Evolutionary conservation across 768 basidiomycete species (phyloP), one percentile per base, ranked within the genome.

Genomic region (Dictyophora rubrovolvata): DNA sequence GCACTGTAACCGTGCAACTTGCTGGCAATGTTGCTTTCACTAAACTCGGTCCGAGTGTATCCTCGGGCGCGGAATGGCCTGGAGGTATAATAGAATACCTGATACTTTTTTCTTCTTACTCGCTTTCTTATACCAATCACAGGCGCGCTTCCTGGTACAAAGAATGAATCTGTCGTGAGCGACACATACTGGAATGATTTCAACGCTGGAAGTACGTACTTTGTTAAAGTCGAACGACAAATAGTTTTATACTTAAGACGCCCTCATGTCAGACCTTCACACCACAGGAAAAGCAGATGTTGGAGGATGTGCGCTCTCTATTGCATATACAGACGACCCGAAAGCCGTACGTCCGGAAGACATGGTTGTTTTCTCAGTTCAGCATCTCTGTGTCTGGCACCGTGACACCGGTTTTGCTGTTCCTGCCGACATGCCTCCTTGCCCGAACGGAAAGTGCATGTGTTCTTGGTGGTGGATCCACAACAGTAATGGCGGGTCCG

Each of bases 391-490:
- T 62, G 86, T 87, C 0, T 89, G 83, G 84, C 77, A 72, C 21
- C 75, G 85, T 18, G 80, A 81, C 67, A 89, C 84, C 6, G 79
- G 82, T 53, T 90, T 89, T 63, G 66, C 77, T 51, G 84, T 90
- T 5, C 89, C 88, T 0, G 75, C 66, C 17, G 71, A 70, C 11
- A 83, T 89, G 83, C 87, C 87, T 0, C 72, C 83, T 9, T 89
- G 87, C 64, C 83, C 84, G 0, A 64, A 74, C 0, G 79, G 78
- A 17, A 79, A 79, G 18, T 89, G 86, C 64, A 76, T 76, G 34
- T 90, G 86, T 68, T 80, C 86, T 1, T 88, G 79, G 71, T 85
- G 85, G 66, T 88, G 85, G 86, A 81, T 86, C 22, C 83, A 87
- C 68, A 28, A 52, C 28, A 59, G 57, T 47, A 51, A 52, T 16